phyloP scores from a whole-genome alignment of 768 basidiomycete genomes.

The Thelephora ganbajun region DNA sequence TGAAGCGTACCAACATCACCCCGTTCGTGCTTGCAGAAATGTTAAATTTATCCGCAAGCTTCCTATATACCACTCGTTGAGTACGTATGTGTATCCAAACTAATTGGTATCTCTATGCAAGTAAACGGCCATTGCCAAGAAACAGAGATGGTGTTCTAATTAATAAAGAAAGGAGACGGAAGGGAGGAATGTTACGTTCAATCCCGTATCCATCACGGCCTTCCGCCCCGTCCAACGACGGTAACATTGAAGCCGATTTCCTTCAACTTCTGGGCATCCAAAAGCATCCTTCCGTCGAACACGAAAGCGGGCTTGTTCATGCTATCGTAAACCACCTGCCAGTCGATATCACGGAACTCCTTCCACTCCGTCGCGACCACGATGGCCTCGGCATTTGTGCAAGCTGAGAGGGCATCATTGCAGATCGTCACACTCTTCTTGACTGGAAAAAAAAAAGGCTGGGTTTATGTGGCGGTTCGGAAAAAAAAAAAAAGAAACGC shows the following conservation, averaged over 20 bases:
- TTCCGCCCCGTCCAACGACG: conserved; percentile 43
- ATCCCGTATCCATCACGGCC: conserved; percentile 11
- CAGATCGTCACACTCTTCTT: conserved; percentile 80
- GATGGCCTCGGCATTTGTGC: conserved; percentile 79
- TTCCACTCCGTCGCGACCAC: conserved; percentile 97
- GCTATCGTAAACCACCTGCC: conserved; percentile 67
- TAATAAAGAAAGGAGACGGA: too few relatives aligned
- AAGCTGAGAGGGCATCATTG: conserved; percentile 71
- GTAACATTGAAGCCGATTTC: conserved; percentile 84
- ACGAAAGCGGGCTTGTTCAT: conserved; percentile 99
- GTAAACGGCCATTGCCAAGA: too few relatives aligned
- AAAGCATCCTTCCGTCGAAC: conserved; percentile 84
- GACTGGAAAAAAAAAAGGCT: conserved; percentile 30
- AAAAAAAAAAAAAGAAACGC: conserved; percentile 15
- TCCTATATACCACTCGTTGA: too few relatives aligned
- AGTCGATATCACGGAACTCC: conserved; percentile 89
- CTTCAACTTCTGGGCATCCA: conserved; percentile 68
- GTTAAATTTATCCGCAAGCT: too few relatives aligned
- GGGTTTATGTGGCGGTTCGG: not conserved
- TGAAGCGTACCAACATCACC: too few relatives aligned
- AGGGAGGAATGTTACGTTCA: too few relatives aligned
- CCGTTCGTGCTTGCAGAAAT: too few relatives aligned
- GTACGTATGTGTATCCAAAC: too few relatives aligned
- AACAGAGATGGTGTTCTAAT: too few relatives aligned
- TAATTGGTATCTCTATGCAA: too few relatives aligned